Evolutionary conservation across 2,329 filamentous ascomycete species (phyloP), one percentile per base, ranked within the genome.

Genomic region (Nemania diffusa): DNA sequence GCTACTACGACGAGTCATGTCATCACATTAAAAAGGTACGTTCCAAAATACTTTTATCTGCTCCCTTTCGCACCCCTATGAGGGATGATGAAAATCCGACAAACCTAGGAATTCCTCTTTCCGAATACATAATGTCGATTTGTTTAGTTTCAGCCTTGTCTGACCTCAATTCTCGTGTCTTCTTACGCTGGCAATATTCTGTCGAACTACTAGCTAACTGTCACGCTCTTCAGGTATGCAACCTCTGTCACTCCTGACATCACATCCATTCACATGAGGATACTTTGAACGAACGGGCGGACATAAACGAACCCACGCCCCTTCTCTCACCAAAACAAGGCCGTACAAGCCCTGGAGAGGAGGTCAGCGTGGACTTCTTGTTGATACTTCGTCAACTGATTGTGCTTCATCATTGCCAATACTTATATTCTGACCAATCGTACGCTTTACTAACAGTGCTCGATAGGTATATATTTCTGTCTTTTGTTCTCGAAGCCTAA

Each of bases 81-180:
- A 79, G 80, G 78, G 75, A 80, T 88, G 87, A 89, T 89, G 87
- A 88, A 83, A 83, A 83, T 80, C 64, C 82, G 80, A 87, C 84
- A 86, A 84, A 78, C 77, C 80, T 84, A 84, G 87, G 87, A 86
- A 89, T 89, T 89, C 87, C 87, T 89, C 87, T 85, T 88, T 80
- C 87, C 84, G 85, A 89, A 89, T 82, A 88, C 73, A 87, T 77
- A 68, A 88, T 89, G 87, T 89, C 83, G 87, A 89, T 83, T 80
- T 81, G 85, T 85, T 84, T 83, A 86, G 87, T 89, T 89, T 89
- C 87, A 89, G 87, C 87, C 87, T 89, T 89, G 87, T 89, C 87
- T 89, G 87, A 89, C 82, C 81, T 78, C 65, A 76, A 58, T 55
- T 20, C 48, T 69, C 68, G 9, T 32, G 32, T 59, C 61, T 72